Percentiles rank a stretch among this genome's conserved stretches.
Evolutionary conservation across 2,329 filamentous ascomycete genomes (phyloP).

Genomic region (Colletotrichum neosansevieriae): DNA sequence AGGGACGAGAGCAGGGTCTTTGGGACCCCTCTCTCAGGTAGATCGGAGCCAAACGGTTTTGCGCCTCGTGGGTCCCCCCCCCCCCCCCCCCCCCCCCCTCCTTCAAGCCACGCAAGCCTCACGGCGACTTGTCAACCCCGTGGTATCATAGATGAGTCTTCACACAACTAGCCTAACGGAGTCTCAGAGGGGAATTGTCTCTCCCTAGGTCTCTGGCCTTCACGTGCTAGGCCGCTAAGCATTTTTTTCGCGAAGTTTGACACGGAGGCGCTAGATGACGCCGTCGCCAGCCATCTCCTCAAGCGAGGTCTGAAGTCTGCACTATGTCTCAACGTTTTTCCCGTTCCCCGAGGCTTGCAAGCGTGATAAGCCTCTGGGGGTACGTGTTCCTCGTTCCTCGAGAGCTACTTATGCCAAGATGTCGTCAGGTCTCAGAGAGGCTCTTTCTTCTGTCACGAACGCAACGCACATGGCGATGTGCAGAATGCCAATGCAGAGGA

Average conservation of each 20-base stretch:
- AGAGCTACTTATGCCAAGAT: slow-evolving; percentile 20
- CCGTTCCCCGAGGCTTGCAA: slow-evolving; percentile 29
- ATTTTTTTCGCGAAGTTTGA: slow-evolving; percentile 33
- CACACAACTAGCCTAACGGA: slow-evolving; percentile 9
- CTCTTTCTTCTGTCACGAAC: slow-evolving; percentile 32
- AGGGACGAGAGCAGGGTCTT: slow-evolving; percentile 20
- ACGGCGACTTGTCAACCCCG: slow-evolving; percentile 12
- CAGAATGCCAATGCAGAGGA: slow-evolving; percentile 24
- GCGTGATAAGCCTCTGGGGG: slow-evolving; percentile 8
- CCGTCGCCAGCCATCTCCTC: slow-evolving; percentile 31
- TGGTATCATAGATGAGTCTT: not conserved
- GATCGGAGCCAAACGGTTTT: not conserved
- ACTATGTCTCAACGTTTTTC: slow-evolving; percentile 38
- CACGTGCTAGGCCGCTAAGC: slow-evolving; percentile 26
- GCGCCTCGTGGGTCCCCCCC: not conserved
- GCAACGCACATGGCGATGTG: slow-evolving; percentile 35
- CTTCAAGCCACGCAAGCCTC: slow-evolving; percentile 25
- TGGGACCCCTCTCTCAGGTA: slow-evolving; percentile 16
- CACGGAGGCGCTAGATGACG: slow-evolving; percentile 37
- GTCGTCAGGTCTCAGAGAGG: slow-evolving; percentile 32
- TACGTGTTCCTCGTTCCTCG: slow-evolving; percentile 19
- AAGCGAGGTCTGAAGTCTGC: slow-evolving; percentile 34
- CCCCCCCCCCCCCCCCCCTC: too few relatives aligned
- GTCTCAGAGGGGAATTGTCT: slow-evolving; percentile 9
- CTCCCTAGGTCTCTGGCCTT: slow-evolving; percentile 20